Evolutionary conservation across 1,284 basidiomycete genomes (phyloP), one percentile per base, ranked within the genome.

Genomic region (Sanghuangporus sanghuang): DNA sequence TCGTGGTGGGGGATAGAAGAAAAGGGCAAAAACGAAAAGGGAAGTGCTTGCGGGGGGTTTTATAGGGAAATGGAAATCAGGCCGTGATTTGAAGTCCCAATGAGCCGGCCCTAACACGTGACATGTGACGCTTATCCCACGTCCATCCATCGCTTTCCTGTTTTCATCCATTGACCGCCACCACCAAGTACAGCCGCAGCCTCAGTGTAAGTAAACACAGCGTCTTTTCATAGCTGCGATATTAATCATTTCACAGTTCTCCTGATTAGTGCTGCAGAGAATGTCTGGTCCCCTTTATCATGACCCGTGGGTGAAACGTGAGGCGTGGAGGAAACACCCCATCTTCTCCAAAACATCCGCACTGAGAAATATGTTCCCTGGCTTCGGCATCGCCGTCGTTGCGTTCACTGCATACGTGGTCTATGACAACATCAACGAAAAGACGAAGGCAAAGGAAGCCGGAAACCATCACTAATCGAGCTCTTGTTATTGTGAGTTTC

Each of bases 251-350:
- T n/a, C 48, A 3, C 8, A 52, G 7, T 14, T 52, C 35, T 52
- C 12, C 23, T 52, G 50, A 23, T n/a, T 38, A 36, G 39, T 32
- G 52, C 66, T 16, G 32, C 11, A 54, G 69, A 54, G 69, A 74
- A 89, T 88, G 85, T 70, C 82, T 48, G 39, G 79, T 56, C 89
- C 89, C 50, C 77, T 94, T 62, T 96, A 89, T 74, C 87, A 93
- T 75, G 95, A 98, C 75, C 93, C 95, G 60, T 97, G 95, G 95
- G 93, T 92, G 23, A 94, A 92, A 78, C 81, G 89, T 67, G 95
- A 98, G 73, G 93, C 94, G 59, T 98, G 95, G 95, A 84, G 95
- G 71, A 95, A 89, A 76, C 86, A 86, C 72, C 87, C 92, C 50
- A 85, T 96, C 69, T 97, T 97, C 81, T 83, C 85, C 65, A 92